These are phyloP conservation scores for Botrytis deweyae DNA, from an alignment of 2,329 filamentous ascomycete genomes.

Conservation along the genomic window DNA sequence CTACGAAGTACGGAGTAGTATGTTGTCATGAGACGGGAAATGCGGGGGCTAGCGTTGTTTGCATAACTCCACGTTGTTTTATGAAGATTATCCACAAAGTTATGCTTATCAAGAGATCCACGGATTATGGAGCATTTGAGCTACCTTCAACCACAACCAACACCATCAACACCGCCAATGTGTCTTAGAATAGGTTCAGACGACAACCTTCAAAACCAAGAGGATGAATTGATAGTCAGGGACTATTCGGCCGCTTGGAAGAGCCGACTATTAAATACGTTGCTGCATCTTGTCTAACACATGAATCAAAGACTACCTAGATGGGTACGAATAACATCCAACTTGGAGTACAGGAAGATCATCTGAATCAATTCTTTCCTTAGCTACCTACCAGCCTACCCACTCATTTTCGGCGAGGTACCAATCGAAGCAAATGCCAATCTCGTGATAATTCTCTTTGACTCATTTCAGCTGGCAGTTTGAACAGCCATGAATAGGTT, in stretches of 20 bases:
- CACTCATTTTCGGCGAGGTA: not conserved
- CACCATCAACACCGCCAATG: not conserved
- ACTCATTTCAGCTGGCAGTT: not conserved
- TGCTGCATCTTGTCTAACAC: not conserved
- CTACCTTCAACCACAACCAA: not conserved
- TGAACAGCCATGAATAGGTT: not conserved
- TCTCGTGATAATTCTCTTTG: not conserved
- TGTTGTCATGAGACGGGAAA: constrained; percentile 7
- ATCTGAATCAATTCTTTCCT: not conserved
- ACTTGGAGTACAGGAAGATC: not conserved
- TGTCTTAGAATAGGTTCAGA: constrained; percentile 3
- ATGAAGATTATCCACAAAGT: not conserved
- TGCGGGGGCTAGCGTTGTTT: constrained; percentile 12
- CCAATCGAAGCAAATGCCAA: not conserved
- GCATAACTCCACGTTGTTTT: not conserved
- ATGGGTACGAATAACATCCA: no score
- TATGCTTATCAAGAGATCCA: not conserved
- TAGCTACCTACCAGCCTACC: no score
- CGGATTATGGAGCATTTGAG: not conserved
- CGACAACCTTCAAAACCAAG: not conserved
- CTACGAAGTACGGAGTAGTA: not conserved
- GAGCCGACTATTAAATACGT: not conserved
- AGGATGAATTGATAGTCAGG: not conserved
- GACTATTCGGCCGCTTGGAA: not conserved
- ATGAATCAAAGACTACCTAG: not conserved